Percentiles rank a stretch among this genome's conserved stretches.
Evolutionary conservation across 345 rosid genomes (phyloP).

Genomic region (Erysimum cheiranthoides): DNA sequence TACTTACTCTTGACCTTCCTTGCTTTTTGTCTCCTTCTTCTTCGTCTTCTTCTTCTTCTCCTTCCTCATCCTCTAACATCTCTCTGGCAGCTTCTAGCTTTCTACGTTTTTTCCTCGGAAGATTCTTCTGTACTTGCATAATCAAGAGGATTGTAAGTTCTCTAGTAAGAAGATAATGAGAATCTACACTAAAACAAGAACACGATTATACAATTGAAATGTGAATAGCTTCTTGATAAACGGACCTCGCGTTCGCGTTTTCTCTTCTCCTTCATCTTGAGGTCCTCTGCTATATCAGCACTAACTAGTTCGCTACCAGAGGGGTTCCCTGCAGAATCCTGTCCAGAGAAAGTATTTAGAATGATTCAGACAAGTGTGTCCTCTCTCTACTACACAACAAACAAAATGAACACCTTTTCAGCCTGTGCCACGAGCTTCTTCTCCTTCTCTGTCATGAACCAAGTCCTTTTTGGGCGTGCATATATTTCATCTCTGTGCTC

Average conservation of each 20-base stretch:
- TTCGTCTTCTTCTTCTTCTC: slow-evolving; percentile 63
- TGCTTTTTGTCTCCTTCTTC: slow-evolving; percentile 40
- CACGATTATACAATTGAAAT: slow-evolving; percentile 30
- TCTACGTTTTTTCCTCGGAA: slow-evolving; percentile 88
- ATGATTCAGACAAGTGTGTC: slow-evolving; percentile 23
- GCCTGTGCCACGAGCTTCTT: slow-evolving; percentile 73
- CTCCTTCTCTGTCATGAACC: slow-evolving; percentile 92
- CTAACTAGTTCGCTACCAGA: slow-evolving; percentile 68
- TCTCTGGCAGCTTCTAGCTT: slow-evolving; percentile 96
- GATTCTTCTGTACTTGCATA: slow-evolving; percentile 67
- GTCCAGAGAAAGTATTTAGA: slow-evolving; percentile 37
- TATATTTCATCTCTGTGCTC: slow-evolving; percentile 82
- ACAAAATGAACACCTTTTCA: slow-evolving; percentile 57
- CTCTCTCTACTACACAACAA: slow-evolving; percentile 10
- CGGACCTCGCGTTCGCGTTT: slow-evolving; percentile 85
- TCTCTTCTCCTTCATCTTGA: slow-evolving; percentile 90
- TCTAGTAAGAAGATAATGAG: slow-evolving; percentile 7
- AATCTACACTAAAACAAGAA: neutral
- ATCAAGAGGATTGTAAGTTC: slow-evolving; percentile 28
- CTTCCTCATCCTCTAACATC: slow-evolving; percentile 78
- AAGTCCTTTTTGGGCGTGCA: slow-evolving; percentile 89
- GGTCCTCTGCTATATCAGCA: slow-evolving; percentile 89
- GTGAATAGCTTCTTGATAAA: slow-evolving; percentile 22
- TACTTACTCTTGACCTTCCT: slow-evolving; percentile 53
- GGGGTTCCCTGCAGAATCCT: slow-evolving; percentile 65